Conservation (phyloP, 306 rosid species). For the Urtica urens region DNA sequence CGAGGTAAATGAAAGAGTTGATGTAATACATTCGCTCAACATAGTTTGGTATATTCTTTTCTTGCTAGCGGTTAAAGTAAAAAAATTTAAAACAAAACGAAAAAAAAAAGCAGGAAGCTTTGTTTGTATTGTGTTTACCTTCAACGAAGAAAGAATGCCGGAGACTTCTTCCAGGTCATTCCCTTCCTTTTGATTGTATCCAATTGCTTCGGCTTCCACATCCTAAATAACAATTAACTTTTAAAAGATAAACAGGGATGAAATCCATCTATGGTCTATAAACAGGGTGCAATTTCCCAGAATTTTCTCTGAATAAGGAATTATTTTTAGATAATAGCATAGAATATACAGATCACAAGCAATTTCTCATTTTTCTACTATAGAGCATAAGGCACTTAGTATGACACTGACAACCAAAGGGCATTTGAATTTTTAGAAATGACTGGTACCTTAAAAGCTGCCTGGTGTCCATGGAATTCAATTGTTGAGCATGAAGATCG, state of each 20-base stretch:
- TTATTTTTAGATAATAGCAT: too few relatives aligned
- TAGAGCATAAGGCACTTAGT: too few relatives aligned
- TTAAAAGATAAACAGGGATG: too few relatives aligned
- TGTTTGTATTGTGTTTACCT: conserved; percentile 33
- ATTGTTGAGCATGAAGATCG: conserved; percentile 64
- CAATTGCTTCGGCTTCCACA: conserved; percentile 36
- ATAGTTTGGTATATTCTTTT: not conserved
- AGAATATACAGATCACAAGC: too few relatives aligned
- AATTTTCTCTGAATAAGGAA: too few relatives aligned
- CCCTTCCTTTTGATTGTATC: conserved; percentile 39
- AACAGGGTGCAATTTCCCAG: too few relatives aligned
- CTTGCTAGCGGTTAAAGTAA: not conserved
- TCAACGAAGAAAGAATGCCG: conserved; percentile 42
- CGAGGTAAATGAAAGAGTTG: not conserved
- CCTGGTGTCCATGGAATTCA: conserved; percentile 66
- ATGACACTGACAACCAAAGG: too few relatives aligned
- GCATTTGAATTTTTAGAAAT: not conserved
- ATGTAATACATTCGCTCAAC: not conserved
- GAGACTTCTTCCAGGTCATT: conserved; percentile 33
- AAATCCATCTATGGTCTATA: too few relatives aligned
- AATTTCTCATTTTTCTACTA: too few relatives aligned
- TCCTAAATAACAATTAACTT: conserved; percentile 57
- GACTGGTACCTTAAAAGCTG: conserved; percentile 53
- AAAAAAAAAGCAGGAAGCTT: not conserved
- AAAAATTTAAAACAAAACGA: not conserved